A percentile compares a stretch with the other conserved stretches of the same genome.
Conservation (phyloP, 192 early-diverging fungal genomes). For the Gigaspora rosea region DNA sequence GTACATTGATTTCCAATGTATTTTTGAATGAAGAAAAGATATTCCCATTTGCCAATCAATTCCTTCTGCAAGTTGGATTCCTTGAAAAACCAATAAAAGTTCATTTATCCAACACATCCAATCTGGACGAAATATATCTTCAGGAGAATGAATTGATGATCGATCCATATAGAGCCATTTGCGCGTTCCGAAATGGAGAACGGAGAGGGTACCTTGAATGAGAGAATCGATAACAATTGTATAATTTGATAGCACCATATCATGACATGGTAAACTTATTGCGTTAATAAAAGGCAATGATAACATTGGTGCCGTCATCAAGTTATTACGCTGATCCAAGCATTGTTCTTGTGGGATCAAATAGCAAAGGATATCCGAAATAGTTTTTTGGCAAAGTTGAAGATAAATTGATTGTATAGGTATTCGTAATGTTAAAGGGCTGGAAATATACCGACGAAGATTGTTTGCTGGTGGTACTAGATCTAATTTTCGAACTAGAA, state of each 20-base stretch:
- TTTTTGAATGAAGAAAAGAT: background rate
- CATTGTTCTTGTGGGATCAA: slow-evolving; percentile 6
- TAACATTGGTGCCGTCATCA: background rate
- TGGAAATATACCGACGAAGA: background rate
- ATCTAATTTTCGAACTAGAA: background rate
- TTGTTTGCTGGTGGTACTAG: background rate
- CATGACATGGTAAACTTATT: slow-evolving; percentile 1
- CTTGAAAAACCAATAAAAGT: slow-evolving; percentile 6
- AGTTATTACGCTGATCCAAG: background rate
- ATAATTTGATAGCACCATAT: background rate
- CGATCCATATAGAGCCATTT: slow-evolving; percentile 5
- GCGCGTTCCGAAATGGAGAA: background rate
- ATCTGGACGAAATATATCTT: slow-evolving; percentile 2
- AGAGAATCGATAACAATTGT: background rate
- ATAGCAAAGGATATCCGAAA: background rate
- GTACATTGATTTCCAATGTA: slow-evolving; percentile 13
- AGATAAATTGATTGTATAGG: background rate
- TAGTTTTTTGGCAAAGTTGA: background rate
- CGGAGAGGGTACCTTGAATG: slow-evolving; percentile 10
- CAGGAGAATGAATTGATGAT: background rate
- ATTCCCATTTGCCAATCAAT: slow-evolving; percentile 1
- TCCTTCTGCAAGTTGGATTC: background rate
- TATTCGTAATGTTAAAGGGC: slow-evolving; percentile 4
- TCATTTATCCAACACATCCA: slow-evolving; percentile 20
- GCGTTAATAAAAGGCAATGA: slow-evolving; percentile 8